These are phyloP conservation scores for Didymella arachidicola DNA, from an alignment of 2,329 filamentous ascomycete species.

Conservation along the genomic window DNA sequence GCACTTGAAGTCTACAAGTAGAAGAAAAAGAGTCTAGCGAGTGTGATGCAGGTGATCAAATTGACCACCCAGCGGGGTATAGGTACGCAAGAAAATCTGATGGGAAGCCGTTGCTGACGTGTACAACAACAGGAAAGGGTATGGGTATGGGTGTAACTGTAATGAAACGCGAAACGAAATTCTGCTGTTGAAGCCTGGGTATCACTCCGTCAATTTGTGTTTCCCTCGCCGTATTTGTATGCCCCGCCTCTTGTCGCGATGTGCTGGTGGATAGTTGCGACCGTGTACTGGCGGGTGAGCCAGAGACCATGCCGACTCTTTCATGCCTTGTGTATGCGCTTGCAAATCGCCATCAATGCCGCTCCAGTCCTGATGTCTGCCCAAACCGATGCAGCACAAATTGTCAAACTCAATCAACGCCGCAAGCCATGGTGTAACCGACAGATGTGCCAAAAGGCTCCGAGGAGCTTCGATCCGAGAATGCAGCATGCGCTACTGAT, in stretches of 20 bases:
- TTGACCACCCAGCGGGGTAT: slow-evolving; percentile 15
- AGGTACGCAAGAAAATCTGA: slow-evolving; percentile 22
- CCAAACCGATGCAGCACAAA: slow-evolving; percentile 14
- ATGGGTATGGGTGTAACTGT: slow-evolving; percentile 14
- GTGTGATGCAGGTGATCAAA: slow-evolving; percentile 16
- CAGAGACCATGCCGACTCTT: slow-evolving; percentile 3
- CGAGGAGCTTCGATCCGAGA: slow-evolving; percentile 19
- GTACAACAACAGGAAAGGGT: slow-evolving; percentile 11
- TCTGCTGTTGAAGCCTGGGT: slow-evolving; percentile 21
- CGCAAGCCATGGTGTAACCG: slow-evolving; percentile 20
- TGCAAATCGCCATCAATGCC: slow-evolving; percentile 19
- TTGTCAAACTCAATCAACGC: slow-evolving; percentile 16
- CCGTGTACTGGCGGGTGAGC: neutral
- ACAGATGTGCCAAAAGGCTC: slow-evolving; percentile 17
- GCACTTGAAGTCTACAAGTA: slow-evolving; percentile 24
- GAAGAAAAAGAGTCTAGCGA: slow-evolving; percentile 22
- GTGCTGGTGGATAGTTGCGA: neutral
- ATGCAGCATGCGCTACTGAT: slow-evolving; percentile 16
- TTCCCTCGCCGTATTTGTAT: slow-evolving; percentile 5
- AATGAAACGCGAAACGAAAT: slow-evolving; percentile 18
- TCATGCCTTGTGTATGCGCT: slow-evolving; percentile 10
- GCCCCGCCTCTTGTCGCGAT: neutral
- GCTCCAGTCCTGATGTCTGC: slow-evolving; percentile 7
- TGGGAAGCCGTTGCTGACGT: slow-evolving; percentile 15
- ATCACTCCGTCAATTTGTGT: slow-evolving; percentile 15